These are phyloP conservation scores for Aspergillus tamarii DNA, from an alignment of 2,329 filamentous ascomycete genomes.

Conservation along the genomic window DNA sequence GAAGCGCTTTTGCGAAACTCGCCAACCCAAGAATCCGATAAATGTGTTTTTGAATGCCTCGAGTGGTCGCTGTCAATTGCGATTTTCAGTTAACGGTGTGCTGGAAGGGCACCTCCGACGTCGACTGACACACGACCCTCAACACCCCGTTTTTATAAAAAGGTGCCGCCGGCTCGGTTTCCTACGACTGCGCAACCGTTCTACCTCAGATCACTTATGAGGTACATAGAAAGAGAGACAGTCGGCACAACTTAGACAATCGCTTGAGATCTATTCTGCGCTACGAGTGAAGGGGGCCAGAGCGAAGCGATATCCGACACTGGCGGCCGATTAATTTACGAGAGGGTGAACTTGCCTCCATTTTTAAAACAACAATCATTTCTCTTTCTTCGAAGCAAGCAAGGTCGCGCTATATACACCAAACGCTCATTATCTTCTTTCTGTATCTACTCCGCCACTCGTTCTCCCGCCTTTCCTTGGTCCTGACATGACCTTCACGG, in stretches of 20 bases:
- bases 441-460: neutral
- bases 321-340: neutral
- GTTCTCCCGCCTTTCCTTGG: slow-evolving; percentile 12
- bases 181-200: slow-evolving; percentile 14
- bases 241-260: neutral
- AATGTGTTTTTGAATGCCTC: neutral
- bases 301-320: slow-evolving; percentile 1
- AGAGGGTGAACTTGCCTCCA: neutral
- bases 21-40: slow-evolving; percentile 1
- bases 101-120: slow-evolving; percentile 18
- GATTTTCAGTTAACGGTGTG: slow-evolving; percentile 3
- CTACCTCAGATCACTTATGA: neutral
- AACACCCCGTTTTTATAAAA: slow-evolving; percentile 4
- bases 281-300: neutral
- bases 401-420: neutral
- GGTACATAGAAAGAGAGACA: neutral
- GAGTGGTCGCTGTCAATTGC: slow-evolving; percentile 17
- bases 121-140: slow-evolving; percentile 12
- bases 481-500: slow-evolving; percentile 44
- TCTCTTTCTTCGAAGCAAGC: neutral
- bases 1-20: slow-evolving; percentile 15
- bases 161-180: slow-evolving; percentile 3
- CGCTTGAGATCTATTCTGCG: neutral
- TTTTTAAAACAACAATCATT: neutral
- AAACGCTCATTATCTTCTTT: neutral